Conservation (phyloP, 2,329 filamentous ascomycete genomes). For the Colletotrichum simmondsii region DNA sequence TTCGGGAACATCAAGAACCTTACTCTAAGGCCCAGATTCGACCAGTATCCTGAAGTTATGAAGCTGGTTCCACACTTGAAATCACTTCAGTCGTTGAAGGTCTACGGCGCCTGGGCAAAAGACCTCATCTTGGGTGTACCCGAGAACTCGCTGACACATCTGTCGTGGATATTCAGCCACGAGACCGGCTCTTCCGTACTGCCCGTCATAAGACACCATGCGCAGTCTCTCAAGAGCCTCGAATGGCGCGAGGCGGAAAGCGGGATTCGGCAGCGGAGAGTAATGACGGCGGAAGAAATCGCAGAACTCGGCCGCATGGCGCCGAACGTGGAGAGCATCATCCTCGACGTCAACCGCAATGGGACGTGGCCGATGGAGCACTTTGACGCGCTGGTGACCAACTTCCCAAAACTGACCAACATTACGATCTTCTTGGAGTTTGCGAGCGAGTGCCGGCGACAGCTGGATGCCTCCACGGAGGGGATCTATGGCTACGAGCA, state of each 20-base stretch:
- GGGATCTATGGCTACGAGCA: not conserved
- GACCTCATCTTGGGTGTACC: not conserved
- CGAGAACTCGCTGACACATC: not conserved
- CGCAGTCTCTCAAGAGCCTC: conserved; percentile 5
- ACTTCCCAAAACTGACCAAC: conserved; percentile 12
- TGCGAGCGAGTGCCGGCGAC: conserved; percentile 15
- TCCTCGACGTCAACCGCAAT: conserved; percentile 26
- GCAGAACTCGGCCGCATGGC: not conserved
- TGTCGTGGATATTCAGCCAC: conserved; percentile 5
- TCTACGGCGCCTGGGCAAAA: conserved; percentile 8
- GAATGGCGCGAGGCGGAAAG: conserved; percentile 21
- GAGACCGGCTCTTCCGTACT: not conserved
- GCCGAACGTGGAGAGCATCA: conserved; percentile 4
- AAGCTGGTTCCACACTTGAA: not conserved
- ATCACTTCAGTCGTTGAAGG: not conserved
- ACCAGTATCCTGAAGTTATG: not conserved
- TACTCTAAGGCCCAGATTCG: not conserved
- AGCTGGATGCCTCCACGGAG: not conserved
- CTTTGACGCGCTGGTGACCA: conserved; percentile 11
- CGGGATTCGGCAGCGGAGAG: not conserved
- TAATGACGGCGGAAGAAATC: not conserved
- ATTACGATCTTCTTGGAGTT: conserved; percentile 21
- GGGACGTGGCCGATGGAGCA: conserved; percentile 6
- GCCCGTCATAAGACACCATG: conserved; percentile 10
- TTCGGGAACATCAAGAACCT: conserved; percentile 11